Evolutionary conservation across 805 yeast genomes (phyloP), one percentile per base, ranked within the genome.

Genomic region (Saturnispora silvae): DNA sequence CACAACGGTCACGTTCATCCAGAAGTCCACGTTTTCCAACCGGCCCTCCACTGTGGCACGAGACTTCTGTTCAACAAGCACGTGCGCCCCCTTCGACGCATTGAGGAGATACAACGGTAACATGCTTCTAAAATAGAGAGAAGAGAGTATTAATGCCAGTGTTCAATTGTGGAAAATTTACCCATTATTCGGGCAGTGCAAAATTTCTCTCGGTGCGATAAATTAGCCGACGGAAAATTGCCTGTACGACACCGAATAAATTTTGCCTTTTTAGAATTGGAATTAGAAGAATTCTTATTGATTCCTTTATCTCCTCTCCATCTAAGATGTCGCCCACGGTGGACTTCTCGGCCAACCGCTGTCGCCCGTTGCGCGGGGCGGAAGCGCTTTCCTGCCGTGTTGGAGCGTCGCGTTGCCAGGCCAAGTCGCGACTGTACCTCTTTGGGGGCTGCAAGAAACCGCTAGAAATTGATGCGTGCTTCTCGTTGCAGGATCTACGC

Each of bases 1-100:
- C 24, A 68, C 68, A 37, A 92, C 66, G 2, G 95, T 82, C 46
- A 92, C 66, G 57, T 92, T 92, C 99, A 92, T 92, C 86, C 94
- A 83, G 28, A 84, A 77, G 57, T 92, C 99, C 49, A 95, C 85
- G 52, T 83, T 81, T 39, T 75, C 73, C 42, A 92, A 65, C 40
- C 71, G 72, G 35, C 99, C 99, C 51, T 80, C 81, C 34, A 87
- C 66, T 8, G 89, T 77, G 51, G 84, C 96, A 24, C 97, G 96
- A 40, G 81, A 77, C 58, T 92, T 92, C 53, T 92, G 72, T 57
- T 89, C 98, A 34, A 92, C 84, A 52, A 81, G 69, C 51, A 92
- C 70, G 27, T 86, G 81, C 52, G 83, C 87, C 40, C 84, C 87
- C 57, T 86, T 87, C 14, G 95, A 84, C 39, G 95, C 81, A 37